Percentiles rank a stretch among this genome's conserved stretches.
Conservation (phyloP, 2,329 filamentous ascomycete species). For the Capronia americana region DNA sequence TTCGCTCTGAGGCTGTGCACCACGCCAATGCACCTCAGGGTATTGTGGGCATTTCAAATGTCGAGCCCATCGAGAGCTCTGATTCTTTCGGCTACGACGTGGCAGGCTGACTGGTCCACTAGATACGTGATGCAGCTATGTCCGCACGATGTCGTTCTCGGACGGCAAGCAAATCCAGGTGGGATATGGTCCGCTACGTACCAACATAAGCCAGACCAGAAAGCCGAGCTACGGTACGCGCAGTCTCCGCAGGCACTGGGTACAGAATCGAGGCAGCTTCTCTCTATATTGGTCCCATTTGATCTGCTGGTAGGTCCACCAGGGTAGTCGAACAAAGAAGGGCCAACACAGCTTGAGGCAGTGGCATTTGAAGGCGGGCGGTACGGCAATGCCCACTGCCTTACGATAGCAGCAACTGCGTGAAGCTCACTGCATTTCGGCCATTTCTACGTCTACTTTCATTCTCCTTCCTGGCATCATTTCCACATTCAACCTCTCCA, state of each 20-base stretch:
- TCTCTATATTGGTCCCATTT: background rate
- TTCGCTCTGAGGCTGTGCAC: conserved; percentile 57
- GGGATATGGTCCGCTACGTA: background rate
- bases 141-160: background rate
- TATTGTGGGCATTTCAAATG: conserved; percentile 51
- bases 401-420: background rate
- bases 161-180: background rate
- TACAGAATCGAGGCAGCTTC: background rate
- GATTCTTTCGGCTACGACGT: conserved; percentile 51
- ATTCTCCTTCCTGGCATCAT: background rate
- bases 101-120: no score
- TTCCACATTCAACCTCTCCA: background rate
- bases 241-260: background rate
- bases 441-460: background rate
- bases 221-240: background rate
- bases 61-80: conserved; percentile 55
- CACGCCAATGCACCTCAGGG: conserved; percentile 50
- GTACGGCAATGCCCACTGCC: background rate
- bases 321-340: background rate
- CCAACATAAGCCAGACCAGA: background rate
- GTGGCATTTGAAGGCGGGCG: background rate
- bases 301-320: background rate
- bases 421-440: background rate
- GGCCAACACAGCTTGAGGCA: background rate
- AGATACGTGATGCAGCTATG: no score